Conservation (phyloP, 148 eudicot species). For the Chenopodium quinoa region DNA sequence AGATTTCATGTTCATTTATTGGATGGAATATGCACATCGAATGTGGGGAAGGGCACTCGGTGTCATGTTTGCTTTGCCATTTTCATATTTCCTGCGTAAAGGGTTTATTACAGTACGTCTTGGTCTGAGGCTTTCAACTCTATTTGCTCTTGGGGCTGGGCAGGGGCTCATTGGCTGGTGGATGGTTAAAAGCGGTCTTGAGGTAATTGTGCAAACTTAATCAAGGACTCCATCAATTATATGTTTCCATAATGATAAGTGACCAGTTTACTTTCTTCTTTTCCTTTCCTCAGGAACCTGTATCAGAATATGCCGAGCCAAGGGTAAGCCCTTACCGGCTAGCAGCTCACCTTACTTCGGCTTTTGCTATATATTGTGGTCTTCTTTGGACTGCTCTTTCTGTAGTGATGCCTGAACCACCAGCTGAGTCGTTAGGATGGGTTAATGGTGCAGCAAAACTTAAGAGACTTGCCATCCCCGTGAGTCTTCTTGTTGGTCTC, state of each 20-base stretch:
- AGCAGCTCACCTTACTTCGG: constrained; percentile 96
- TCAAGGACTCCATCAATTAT: neutral
- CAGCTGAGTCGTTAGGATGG: constrained; percentile 88
- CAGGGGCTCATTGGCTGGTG: constrained; percentile 99
- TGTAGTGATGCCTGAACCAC: constrained; percentile 99
- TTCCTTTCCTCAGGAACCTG: constrained; percentile 60
- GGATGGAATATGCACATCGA: constrained; percentile 99
- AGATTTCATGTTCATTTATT: constrained; percentile 92
- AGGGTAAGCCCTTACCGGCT: constrained; percentile 96
- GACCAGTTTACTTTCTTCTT: neutral
- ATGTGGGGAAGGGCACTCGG: constrained; percentile 99
- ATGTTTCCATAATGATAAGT: neutral
- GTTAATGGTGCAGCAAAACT: constrained; percentile 91
- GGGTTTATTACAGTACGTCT: constrained; percentile 78
- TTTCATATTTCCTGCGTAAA: constrained; percentile 86
- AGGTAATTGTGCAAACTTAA: constrained; percentile 47
- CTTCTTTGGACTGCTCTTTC: constrained; percentile 96
- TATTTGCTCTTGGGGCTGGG: constrained; percentile 94
- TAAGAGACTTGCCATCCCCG: constrained; percentile 77
- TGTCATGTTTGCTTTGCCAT: constrained; percentile 93
- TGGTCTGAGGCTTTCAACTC: constrained; percentile 73
- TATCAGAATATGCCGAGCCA: constrained; percentile 78
- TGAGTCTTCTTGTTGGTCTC: constrained; percentile 81
- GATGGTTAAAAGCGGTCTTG: constrained; percentile 99
- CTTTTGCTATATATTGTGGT: constrained; percentile 82